A percentile compares a stretch with the other conserved stretches of the same genome.
phyloP scores from a whole-genome alignment of 176 grass and related monocot genomes.

The Poa annua region DNA sequence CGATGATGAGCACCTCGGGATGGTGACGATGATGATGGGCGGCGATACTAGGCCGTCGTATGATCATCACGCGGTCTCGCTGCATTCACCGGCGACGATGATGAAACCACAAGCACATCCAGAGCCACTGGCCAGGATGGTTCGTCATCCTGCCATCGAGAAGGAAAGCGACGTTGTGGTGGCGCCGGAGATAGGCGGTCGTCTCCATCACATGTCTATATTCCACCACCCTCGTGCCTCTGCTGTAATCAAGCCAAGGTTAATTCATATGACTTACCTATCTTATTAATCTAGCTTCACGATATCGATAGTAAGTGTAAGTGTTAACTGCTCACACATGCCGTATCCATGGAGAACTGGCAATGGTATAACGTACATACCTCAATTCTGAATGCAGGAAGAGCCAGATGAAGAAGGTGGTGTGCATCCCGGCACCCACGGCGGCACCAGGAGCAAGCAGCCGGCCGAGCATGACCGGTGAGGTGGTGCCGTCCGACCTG shows the following conservation, averaged over 20 bases:
- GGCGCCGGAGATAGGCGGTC: constrained; percentile 35
- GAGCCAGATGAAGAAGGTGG: constrained; percentile 84
- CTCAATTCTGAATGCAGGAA: constrained; percentile 52
- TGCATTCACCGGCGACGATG: neutral
- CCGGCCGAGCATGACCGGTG: constrained; percentile 57
- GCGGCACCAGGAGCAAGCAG: constrained; percentile 47
- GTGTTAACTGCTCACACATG: neutral
- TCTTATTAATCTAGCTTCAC: neutral
- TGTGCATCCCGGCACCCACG: constrained; percentile 84
- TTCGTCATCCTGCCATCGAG: neutral
- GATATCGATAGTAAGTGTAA: neutral
- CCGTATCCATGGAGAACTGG: neutral
- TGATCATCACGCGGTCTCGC: neutral
- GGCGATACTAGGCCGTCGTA: neutral
- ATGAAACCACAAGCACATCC: neutral
- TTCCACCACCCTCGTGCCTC: constrained; percentile 12
- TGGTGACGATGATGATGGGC: constrained; percentile 16
- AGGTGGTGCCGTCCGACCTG: constrained; percentile 93
- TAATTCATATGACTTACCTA: neutral
- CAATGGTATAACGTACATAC: neutral
- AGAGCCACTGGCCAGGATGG: neutral
- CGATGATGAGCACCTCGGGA: neutral
- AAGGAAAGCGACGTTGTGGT: neutral
- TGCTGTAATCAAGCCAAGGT: constrained; percentile 41
- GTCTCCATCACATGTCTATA: constrained; percentile 33